A percentile compares a stretch with the other conserved stretches of the same genome.
phyloP scores from a whole-genome alignment of 805 yeast species.

The Blastobotrys chiropterorum region DNA sequence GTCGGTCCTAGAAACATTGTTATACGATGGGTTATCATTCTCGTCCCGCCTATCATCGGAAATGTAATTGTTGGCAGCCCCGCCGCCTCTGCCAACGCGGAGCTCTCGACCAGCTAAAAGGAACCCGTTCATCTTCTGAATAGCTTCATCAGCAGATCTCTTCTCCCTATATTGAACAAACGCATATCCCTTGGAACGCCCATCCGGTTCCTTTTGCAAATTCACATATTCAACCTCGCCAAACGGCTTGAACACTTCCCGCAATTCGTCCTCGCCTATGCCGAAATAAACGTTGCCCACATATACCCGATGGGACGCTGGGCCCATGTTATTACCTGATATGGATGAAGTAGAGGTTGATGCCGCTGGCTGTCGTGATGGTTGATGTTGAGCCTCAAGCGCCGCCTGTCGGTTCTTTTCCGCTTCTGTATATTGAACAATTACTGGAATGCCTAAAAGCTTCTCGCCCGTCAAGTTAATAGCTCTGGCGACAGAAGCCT shows the following conservation, averaged over 20 bases:
- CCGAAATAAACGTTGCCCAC: conserved; percentile 30
- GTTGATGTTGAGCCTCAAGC: conserved; percentile 9
- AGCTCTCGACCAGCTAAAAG: conserved; percentile 26
- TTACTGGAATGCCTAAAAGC: conserved; percentile 30
- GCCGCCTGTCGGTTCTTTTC: conserved; percentile 30
- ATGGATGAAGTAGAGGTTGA: background rate
- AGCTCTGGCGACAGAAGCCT: conserved; percentile 28
- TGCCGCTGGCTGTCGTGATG: background rate
- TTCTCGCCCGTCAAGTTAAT: conserved; percentile 29
- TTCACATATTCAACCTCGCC: conserved; percentile 79
- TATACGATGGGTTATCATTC: conserved; percentile 11
- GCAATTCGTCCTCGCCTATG: conserved; percentile 64
- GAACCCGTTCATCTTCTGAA: conserved; percentile 27
- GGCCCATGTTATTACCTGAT: background rate
- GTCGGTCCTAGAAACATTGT: conserved; percentile 24
- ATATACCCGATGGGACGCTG: conserved; percentile 22
- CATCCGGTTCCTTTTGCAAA: conserved; percentile 78
- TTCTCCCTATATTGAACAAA: conserved; percentile 1
- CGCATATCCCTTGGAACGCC: conserved; percentile 47
- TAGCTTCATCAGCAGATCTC: conserved; percentile 23
- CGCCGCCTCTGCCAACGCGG: conserved; percentile 22
- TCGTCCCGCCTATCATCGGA: conserved; percentile 6
- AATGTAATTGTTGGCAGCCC: conserved; percentile 3
- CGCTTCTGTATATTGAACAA: conserved; percentile 30
- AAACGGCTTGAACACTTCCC: conserved; percentile 53